Evolutionary conservation across 2,329 filamentous ascomycete species (phyloP).

Genomic region (Talaromyces marneffei): DNA sequence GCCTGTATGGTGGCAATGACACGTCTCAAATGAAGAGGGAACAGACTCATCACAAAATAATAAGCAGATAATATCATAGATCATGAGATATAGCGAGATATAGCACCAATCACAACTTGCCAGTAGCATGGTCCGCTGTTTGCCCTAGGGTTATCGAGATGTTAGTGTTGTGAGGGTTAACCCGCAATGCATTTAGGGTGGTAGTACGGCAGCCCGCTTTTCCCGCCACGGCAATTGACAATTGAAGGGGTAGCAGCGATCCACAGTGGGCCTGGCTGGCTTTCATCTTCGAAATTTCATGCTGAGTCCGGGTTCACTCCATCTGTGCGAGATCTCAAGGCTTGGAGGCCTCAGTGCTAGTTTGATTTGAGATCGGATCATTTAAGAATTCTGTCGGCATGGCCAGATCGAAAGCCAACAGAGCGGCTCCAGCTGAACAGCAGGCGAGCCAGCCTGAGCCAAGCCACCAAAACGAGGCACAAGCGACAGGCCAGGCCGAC

Average conservation of each 20-base stretch:
- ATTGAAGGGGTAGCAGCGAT: not conserved
- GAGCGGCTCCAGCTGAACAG: not conserved
- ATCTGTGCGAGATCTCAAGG: not conserved
- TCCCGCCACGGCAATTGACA: not conserved
- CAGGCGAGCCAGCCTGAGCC: not conserved
- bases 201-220: not conserved
- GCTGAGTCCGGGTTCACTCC: too few relatives aligned
- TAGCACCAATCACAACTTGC: not conserved
- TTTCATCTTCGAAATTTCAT: not conserved
- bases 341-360: not conserved
- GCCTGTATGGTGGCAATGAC: not conserved
- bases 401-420: slow-evolving; percentile 3
- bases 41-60: not conserved
- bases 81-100: not conserved
- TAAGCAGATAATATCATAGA: not conserved
- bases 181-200: not conserved
- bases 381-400: not conserved
- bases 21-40: not conserved
- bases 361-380: not conserved
- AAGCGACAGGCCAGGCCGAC: not conserved
- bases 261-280: not conserved
- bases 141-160: not conserved
- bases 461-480: not conserved
- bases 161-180: not conserved
- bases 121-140: not conserved